These are phyloP conservation scores for Ettlia oleoabundans DNA, from an alignment of 139 green algal genomes.

Conservation along the genomic window DNA sequence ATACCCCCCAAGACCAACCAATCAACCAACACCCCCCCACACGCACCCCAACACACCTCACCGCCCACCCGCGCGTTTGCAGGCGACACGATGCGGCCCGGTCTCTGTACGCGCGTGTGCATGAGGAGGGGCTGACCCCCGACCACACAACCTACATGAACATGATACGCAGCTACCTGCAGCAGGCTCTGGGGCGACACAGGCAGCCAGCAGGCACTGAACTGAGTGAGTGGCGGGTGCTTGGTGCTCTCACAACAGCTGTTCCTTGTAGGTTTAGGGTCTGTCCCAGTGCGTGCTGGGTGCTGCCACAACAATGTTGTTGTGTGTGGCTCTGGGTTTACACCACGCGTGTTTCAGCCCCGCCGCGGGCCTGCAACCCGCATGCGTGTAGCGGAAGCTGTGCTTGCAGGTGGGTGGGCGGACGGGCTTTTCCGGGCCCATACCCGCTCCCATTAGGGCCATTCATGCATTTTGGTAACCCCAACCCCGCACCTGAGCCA, in stretches of 20 bases:
- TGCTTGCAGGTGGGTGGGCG: neutral
- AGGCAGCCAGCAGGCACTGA: neutral
- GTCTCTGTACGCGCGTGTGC: conserved; percentile 10
- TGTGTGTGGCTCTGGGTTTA: no score
- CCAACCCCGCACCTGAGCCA: neutral
- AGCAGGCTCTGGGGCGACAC: conserved; percentile 14
- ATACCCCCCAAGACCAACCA: no score
- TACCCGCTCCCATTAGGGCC: no score
- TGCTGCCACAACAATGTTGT: no score
- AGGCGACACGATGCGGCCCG: conserved; percentile 29
- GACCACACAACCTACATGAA: conserved; percentile 25
- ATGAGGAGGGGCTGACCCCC: neutral
- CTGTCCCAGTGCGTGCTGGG: no score
- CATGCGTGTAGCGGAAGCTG: no score
- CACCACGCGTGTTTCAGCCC: no score
- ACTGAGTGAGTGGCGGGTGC: conserved; percentile 29
- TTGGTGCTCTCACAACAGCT: no score
- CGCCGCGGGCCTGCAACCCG: no score
- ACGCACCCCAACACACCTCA: neutral
- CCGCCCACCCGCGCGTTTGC: neutral
- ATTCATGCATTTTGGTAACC: no score
- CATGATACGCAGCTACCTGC: conserved; percentile 27
- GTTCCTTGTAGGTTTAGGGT: no score
- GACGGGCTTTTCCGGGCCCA: no score
- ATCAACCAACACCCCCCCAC: neutral